Evolutionary conservation across 2,329 filamentous ascomycete species (phyloP), one percentile per base, ranked within the genome.

Genomic region (Graphiopsis chlorocephala): DNA sequence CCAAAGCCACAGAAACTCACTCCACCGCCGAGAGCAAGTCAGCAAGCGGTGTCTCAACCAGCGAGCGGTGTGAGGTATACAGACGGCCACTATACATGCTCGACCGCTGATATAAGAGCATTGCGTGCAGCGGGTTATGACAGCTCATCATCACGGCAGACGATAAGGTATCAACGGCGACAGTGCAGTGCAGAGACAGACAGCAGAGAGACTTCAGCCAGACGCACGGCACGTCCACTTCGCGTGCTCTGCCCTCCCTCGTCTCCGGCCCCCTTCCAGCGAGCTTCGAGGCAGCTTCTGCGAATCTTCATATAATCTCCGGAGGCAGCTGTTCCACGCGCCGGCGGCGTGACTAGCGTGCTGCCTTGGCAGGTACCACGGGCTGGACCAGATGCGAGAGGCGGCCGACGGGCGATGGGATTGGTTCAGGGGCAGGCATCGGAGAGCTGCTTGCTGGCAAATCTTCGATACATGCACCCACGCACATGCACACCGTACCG

Each of bases 61-160:
- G 31, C 31, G 15, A 58, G 55, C 55, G 55, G 55, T 58, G 55
- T 58, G 33, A 58, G 55, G 33, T 58, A 35, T 15, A 45, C 26
- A 53, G 25, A 53, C n/a, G 50, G n/a, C 8, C 47, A 26, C 53
- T 58, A 58, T 58, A 45, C 23, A 38, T 58, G 35, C 55, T 25
- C 33, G n/a, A 42, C 55, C 33, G 55, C 31, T 58, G 55, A 58
- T 58, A 58, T 45, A 38, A 33, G 29, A 31, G n/a, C 20, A 28
- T 29, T 53, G 50, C 50, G 50, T 28, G 50, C 29, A 53, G 26
- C 50, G 50, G 50, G 50, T n/a, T 20, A 53, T 53, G 17, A 29
- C 50, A 28, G 28, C 25, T 28, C 50, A 53, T 28, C 50, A 53
- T 28, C 17, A 28, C 15, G 26, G 50, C 50, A 45, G 38, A 45